Percentiles rank a stretch among this genome's conserved stretches.
Evolutionary conservation across 2,329 filamentous ascomycete genomes (phyloP).

Genomic region (Microcyclospora tardicrescens): DNA sequence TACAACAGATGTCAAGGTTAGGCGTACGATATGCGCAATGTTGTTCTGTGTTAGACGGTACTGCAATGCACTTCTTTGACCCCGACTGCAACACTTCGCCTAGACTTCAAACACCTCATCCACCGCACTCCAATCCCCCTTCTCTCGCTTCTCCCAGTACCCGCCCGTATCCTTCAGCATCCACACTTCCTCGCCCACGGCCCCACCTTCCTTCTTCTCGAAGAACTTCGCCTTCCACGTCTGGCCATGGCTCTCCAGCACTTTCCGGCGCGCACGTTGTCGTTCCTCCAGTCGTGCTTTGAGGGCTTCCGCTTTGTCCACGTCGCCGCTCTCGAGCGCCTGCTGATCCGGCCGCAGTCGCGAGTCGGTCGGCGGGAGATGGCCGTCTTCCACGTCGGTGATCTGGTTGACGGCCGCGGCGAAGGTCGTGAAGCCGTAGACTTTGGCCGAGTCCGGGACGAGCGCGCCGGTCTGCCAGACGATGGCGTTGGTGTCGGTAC

Average conservation of each 20-base stretch:
- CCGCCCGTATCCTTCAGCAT: slow-evolving; percentile 64
- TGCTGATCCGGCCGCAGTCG: slow-evolving; percentile 78
- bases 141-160: slow-evolving; percentile 81
- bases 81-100: too few relatives aligned
- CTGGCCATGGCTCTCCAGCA: slow-evolving; percentile 63
- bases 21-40: too few relatives aligned
- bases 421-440: slow-evolving; percentile 81
- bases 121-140: slow-evolving; percentile 51
- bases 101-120: slow-evolving; percentile 39
- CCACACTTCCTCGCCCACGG: slow-evolving; percentile 34
- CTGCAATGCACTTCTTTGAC: too few relatives aligned
- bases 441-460: slow-evolving; percentile 63
- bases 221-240: slow-evolving; percentile 75
- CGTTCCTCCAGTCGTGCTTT: slow-evolving; percentile 78
- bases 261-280: slow-evolving; percentile 61
- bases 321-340: slow-evolving; percentile 64
- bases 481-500: slow-evolving; percentile 50
- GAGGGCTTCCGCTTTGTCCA: slow-evolving; percentile 70
- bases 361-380: slow-evolving; percentile 69
- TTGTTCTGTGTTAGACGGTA: too few relatives aligned
- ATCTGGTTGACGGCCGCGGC: slow-evolving; percentile 79
- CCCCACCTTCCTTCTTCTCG: slow-evolving; percentile 41
- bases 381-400: slow-evolving; percentile 61
- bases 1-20: too few relatives aligned
- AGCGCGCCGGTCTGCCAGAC: slow-evolving; percentile 70